phyloP scores from a whole-genome alignment of 371 early-diverging fungal genomes.

The Mortierella sp. region DNA sequence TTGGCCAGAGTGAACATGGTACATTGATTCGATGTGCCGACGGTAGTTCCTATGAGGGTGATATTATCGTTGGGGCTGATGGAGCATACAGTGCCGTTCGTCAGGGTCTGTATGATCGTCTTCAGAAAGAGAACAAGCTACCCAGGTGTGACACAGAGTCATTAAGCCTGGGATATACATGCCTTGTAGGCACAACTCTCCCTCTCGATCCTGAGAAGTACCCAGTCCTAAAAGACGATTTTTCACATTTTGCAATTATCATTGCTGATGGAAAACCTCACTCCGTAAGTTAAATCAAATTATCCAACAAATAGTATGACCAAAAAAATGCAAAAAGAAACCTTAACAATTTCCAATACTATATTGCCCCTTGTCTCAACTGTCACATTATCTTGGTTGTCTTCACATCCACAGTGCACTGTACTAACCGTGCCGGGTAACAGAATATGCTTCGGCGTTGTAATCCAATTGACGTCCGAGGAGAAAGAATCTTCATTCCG shows the following conservation, averaged over 20 bases:
- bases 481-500: slow-evolving; percentile 1
- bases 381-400: not conserved
- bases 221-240: slow-evolving; percentile 17
- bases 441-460: slow-evolving; percentile 19
- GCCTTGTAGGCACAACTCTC: slow-evolving; percentile 25
- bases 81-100: slow-evolving; percentile 40
- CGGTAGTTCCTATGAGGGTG: slow-evolving; percentile 23
- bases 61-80: slow-evolving; percentile 41
- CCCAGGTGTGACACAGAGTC: slow-evolving; percentile 14
- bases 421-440: slow-evolving; percentile 22
- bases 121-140: slow-evolving; percentile 11
- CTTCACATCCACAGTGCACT: slow-evolving; percentile 13
- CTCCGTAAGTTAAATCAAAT: slow-evolving; percentile 6
- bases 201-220: slow-evolving; percentile 26
- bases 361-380: not conserved
- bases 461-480: slow-evolving; percentile 6
- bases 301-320: not conserved
- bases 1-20: slow-evolving; percentile 14
- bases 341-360: not conserved
- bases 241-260: slow-evolving; percentile 11
- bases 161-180: slow-evolving; percentile 11
- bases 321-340: not conserved
- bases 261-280: slow-evolving; percentile 21
- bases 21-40: slow-evolving; percentile 30
- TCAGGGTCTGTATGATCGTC: slow-evolving; percentile 21